phyloP scores from a whole-genome alignment of 805 yeast genomes.

The Metschnikowia drakensbergensis region DNA sequence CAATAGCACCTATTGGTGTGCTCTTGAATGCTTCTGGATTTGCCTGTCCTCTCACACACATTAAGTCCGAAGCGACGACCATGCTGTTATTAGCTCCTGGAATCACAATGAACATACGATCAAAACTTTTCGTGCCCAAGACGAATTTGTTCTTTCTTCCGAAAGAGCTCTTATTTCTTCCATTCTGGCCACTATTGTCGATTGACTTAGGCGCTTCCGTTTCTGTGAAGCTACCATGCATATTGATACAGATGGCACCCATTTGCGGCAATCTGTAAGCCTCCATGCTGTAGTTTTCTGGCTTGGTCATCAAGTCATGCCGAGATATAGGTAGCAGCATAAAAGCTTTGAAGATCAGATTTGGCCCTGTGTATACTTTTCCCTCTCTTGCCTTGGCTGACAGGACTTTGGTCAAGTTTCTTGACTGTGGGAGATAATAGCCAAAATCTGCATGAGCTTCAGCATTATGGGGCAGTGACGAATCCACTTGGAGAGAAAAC shows the following conservation, averaged over 20 bases:
- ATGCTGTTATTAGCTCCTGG: slow-evolving; percentile 64
- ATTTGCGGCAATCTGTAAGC: slow-evolving; percentile 67
- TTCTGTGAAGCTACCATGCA: slow-evolving; percentile 87
- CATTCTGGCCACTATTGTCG: slow-evolving; percentile 19
- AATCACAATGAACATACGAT: slow-evolving; percentile 76
- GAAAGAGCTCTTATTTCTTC: slow-evolving; percentile 15
- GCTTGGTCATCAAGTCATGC: slow-evolving; percentile 63
- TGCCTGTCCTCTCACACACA: slow-evolving; percentile 44
- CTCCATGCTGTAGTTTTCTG: slow-evolving; percentile 72
- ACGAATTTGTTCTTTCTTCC: slow-evolving; percentile 29
- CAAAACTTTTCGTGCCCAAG: slow-evolving; percentile 71
- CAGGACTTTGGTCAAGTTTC: slow-evolving; percentile 68
- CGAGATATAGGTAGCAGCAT: slow-evolving; percentile 70
- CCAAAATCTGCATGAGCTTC: slow-evolving; percentile 46
- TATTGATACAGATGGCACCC: slow-evolving; percentile 68
- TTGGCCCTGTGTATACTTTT: slow-evolving; percentile 66
- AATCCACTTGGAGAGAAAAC: slow-evolving; percentile 76
- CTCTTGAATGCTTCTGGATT: slow-evolving; percentile 16
- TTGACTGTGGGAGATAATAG: slow-evolving; percentile 64
- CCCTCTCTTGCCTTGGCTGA: slow-evolving; percentile 50
- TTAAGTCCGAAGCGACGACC: slow-evolving; percentile 82
- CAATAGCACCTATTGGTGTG: slow-evolving; percentile 11
- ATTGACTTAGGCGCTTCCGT: slow-evolving; percentile 47
- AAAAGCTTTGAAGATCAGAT: slow-evolving; percentile 58
- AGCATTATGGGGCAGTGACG: slow-evolving; percentile 54